Percentiles rank a stretch among this genome's conserved stretches.
phyloP scores from a whole-genome alignment of 192 early-diverging fungal species.

The Coemansia sp. region DNA sequence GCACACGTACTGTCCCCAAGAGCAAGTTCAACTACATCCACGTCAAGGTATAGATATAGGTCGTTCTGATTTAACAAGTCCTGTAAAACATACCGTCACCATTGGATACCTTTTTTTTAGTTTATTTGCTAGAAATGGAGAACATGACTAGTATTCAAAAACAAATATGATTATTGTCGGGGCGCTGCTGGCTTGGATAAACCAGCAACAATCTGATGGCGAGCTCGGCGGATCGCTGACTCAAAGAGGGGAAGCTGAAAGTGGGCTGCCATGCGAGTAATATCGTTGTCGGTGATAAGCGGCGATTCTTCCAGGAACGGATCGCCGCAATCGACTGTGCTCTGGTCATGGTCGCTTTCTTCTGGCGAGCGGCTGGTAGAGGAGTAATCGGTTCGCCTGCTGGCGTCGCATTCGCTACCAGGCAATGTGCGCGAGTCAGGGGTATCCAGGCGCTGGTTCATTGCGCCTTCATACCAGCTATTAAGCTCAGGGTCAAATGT shows the following conservation, averaged over 20 bases:
- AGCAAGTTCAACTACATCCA: conserved; percentile 46
- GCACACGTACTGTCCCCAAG: conserved; percentile 31
- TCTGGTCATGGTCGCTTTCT: conserved; percentile 24
- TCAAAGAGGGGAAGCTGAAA: conserved; percentile 54
- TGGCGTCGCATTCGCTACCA: not conserved
- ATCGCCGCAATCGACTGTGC: conserved; percentile 29
- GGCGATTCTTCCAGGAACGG: conserved; percentile 29
- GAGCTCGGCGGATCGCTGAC: conserved; percentile 53
- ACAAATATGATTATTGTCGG: not conserved
- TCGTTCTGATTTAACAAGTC: not conserved
- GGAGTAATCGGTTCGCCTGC: not conserved
- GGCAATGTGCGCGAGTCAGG: conserved; percentile 22
- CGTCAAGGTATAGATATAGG: conserved; percentile 14
- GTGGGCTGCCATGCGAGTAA: conserved; percentile 39
- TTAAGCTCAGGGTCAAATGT: conserved; percentile 35
- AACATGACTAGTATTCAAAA: not conserved
- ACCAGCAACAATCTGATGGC: conserved; percentile 55
- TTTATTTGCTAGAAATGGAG: not conserved
- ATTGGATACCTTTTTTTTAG: too few relatives aligned
- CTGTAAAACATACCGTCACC: too few relatives aligned
- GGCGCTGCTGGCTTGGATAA: conserved; percentile 14
- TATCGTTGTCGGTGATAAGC: conserved; percentile 34
- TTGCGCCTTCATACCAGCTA: conserved; percentile 26
- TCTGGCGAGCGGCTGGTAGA: conserved; percentile 10
- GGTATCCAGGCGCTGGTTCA: not conserved